Conservation (phyloP, 2,329 filamentous ascomycete species). For the Cadophora sp. region DNA sequence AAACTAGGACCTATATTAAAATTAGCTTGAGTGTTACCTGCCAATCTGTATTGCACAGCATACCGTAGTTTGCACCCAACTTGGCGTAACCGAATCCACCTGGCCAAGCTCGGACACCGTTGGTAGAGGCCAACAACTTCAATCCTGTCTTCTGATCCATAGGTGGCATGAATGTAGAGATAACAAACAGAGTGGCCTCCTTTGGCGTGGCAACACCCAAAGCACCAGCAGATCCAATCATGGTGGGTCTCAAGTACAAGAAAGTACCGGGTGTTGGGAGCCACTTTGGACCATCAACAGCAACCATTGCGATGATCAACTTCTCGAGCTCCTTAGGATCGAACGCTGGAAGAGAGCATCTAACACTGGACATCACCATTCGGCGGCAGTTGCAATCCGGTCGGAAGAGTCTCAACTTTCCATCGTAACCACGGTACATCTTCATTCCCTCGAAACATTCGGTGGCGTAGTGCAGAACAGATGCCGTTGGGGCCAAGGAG, state of each 20-base stretch:
- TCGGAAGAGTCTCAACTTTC: constrained; percentile 68
- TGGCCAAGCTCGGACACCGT: constrained; percentile 90
- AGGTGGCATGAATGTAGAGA: constrained; percentile 67
- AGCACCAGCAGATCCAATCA: constrained; percentile 83
- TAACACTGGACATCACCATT: constrained; percentile 59
- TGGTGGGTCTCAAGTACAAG: constrained; percentile 79
- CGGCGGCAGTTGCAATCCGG: constrained; percentile 61
- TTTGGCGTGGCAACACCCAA: constrained; percentile 82
- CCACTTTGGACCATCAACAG: constrained; percentile 79
- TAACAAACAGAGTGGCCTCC: constrained; percentile 89
- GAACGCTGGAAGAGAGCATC: constrained; percentile 79
- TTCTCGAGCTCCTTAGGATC: constrained; percentile 74
- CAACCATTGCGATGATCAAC: constrained; percentile 74
- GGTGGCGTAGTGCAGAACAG: constrained; percentile 85
- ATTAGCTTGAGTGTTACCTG: background rate
- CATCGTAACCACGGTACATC: constrained; percentile 77
- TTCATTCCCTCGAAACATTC: constrained; percentile 92
- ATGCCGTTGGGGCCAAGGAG: constrained; percentile 80
- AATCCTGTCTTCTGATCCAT: constrained; percentile 64
- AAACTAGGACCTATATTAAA: constrained; percentile 62
- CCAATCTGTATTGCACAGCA: background rate
- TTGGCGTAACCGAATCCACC: constrained; percentile 93
- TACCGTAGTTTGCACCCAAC: constrained; percentile 90
- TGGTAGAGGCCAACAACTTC: constrained; percentile 77
- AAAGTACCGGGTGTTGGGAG: constrained; percentile 75